Evolutionary conservation across 2,329 filamentous ascomycete genomes (phyloP).

Genomic region (Epichloe aotearoae): DNA sequence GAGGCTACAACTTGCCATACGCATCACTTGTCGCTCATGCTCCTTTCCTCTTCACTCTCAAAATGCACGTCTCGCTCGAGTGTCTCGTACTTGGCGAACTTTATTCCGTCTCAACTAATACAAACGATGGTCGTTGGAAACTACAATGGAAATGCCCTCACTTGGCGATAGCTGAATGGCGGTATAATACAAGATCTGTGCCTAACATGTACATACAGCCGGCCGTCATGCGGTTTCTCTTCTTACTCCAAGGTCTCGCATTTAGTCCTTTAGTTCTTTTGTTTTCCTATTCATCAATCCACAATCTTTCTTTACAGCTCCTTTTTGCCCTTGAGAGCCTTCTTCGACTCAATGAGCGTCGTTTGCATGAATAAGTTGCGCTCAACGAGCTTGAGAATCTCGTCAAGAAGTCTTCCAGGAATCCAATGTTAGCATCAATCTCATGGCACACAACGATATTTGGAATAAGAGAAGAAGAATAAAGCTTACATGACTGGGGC

Average conservation of each 20-base stretch:
- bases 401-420: constrained; percentile 58
- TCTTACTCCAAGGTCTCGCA: neutral
- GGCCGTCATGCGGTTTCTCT: constrained; percentile 3
- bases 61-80: neutral
- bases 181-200: constrained; percentile 15
- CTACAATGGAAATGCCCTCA: neutral
- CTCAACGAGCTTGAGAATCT: constrained; percentile 69
- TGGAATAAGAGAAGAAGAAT: neutral
- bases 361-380: constrained; percentile 49
- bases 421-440: constrained; percentile 12
- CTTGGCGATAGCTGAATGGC: constrained; percentile 3
- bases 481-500: constrained; percentile 75
- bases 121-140: neutral
- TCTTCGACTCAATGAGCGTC: constrained; percentile 23
- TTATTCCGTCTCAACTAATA: neutral
- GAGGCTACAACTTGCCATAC: neutral
- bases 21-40: neutral
- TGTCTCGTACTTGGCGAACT: neutral
- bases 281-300: constrained; percentile 9
- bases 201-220: constrained; percentile 17
- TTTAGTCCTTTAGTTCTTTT: constrained; percentile 5
- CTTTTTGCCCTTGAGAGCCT: constrained; percentile 37
- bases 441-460: neutral
- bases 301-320: constrained; percentile 27
- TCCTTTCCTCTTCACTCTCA: neutral